Evolutionary conservation across 73 alveolate species (phyloP).

Genomic region (Stentor roeselii): DNA sequence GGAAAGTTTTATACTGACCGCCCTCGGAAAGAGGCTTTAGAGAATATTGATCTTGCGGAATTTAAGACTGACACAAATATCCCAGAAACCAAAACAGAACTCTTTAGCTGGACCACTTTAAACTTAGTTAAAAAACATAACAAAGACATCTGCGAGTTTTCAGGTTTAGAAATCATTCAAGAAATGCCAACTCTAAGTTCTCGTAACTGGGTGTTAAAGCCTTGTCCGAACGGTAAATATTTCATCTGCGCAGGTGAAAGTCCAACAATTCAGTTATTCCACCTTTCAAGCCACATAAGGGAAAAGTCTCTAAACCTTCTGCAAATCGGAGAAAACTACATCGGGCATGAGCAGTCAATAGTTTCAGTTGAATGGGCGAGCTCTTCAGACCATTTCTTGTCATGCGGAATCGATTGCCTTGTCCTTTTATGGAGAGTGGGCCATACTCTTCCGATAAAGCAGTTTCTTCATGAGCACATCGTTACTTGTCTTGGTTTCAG

Average conservation of each 20-base stretch:
- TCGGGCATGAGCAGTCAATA: neutral
- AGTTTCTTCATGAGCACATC: conserved; percentile 67
- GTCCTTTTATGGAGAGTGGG: conserved; percentile 65
- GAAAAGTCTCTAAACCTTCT: neutral
- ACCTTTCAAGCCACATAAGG: conserved; percentile 23
- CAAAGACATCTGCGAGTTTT: neutral
- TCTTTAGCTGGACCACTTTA: neutral
- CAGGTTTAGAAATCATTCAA: conserved; percentile 22
- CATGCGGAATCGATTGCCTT: conserved; percentile 66
- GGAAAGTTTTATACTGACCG: neutral
- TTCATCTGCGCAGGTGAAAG: conserved; percentile 83
- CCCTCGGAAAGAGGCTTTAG: neutral
- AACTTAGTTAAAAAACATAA: neutral
- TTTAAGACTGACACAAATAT: neutral
- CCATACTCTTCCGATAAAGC: conserved; percentile 47
- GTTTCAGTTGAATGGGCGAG: conserved; percentile 22
- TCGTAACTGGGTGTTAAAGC: conserved; percentile 42
- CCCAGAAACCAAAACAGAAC: neutral
- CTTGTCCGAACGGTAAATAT: conserved; percentile 49
- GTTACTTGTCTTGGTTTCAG: conserved; percentile 67
- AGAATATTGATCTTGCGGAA: neutral
- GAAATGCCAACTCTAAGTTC: neutral
- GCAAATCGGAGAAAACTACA: neutral
- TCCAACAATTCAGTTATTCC: conserved; percentile 71
- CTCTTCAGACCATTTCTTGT: conserved; percentile 46